A percentile compares a stretch with the other conserved stretches of the same genome.
Conservation (phyloP, 2,329 filamentous ascomycete species). For the Sporothrix variecibatus region DNA sequence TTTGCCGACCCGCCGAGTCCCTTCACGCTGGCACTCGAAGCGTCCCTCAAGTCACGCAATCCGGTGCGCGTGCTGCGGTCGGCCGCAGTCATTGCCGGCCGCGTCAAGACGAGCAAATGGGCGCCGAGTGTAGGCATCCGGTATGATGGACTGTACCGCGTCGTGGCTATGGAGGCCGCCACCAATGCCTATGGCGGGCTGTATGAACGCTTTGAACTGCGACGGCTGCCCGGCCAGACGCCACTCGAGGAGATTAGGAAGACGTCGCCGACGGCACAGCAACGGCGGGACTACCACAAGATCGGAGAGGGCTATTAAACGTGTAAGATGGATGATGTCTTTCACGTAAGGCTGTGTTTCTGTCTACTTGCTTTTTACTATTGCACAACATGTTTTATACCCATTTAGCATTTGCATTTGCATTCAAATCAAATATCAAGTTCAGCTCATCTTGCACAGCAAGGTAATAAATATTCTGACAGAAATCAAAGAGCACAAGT, state of each 20-base stretch:
- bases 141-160: slow-evolving; percentile 42
- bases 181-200: slow-evolving; percentile 32
- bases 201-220: slow-evolving; percentile 34
- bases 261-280: slow-evolving; percentile 26
- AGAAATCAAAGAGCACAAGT: neutral
- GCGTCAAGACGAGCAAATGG: slow-evolving; percentile 21
- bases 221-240: slow-evolving; percentile 30
- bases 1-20: slow-evolving; percentile 10
- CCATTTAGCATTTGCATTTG: too few relatives aligned
- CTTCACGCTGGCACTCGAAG: slow-evolving; percentile 32
- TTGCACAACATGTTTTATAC: neutral
- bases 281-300: slow-evolving; percentile 28
- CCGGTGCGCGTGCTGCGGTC: slow-evolving; percentile 39
- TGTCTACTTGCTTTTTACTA: neutral
- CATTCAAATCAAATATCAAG: too few relatives aligned
- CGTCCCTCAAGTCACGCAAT: slow-evolving; percentile 25
- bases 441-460: too few relatives aligned
- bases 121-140: slow-evolving; percentile 37
- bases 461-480: too few relatives aligned
- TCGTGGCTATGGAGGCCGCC: slow-evolving; percentile 24
- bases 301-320: slow-evolving; percentile 32
- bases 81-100: slow-evolving; percentile 20
- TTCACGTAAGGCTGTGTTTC: neutral
- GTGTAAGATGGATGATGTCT: neutral
- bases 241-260: slow-evolving; percentile 27